These are phyloP conservation scores for Keithomyces neogunnii DNA, from an alignment of 2,329 filamentous ascomycete genomes.

Conservation along the genomic window DNA sequence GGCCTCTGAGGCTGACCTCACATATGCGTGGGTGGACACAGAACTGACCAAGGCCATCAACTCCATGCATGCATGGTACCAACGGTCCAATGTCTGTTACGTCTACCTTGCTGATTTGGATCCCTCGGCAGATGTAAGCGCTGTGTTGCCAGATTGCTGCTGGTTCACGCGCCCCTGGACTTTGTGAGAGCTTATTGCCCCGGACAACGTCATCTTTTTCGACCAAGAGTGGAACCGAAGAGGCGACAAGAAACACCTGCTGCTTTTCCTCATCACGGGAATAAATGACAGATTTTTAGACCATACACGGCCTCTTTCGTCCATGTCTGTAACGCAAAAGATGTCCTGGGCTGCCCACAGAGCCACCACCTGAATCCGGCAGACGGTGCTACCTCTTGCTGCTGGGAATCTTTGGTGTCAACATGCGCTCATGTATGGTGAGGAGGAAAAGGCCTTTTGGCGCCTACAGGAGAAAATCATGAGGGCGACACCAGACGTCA, in stretches of 20 bases:
- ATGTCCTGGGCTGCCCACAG: constrained; percentile 15
- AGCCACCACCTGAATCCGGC: constrained; percentile 1
- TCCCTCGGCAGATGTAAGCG: background rate
- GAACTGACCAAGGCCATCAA: background rate
- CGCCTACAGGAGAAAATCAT: constrained; percentile 14
- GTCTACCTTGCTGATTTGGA: background rate
- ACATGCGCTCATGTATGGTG: constrained; percentile 15
- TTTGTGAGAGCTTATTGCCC: constrained; percentile 4
- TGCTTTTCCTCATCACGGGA: constrained; percentile 6
- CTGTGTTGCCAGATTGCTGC: background rate
- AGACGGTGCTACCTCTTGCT: constrained; percentile 12
- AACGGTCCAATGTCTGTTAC: constrained; percentile 1
- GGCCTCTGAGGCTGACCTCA: background rate
- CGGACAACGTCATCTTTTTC: constrained; percentile 3
- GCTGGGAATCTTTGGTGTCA: constrained; percentile 11
- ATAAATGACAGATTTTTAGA: constrained; percentile 3
- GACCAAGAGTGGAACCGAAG: constrained; percentile 3
- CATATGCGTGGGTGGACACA: constrained; percentile 11
- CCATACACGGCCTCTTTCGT: background rate
- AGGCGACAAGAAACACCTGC: background rate
- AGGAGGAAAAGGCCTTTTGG: constrained; percentile 12
- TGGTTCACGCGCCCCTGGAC: background rate
- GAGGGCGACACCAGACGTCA: background rate
- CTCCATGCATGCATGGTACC: constrained; percentile 13
- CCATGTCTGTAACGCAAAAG: constrained; percentile 9